Base-by-base conservation (phyloP, 108 stramenopile species). In the Nitzschia sp. region DNA sequence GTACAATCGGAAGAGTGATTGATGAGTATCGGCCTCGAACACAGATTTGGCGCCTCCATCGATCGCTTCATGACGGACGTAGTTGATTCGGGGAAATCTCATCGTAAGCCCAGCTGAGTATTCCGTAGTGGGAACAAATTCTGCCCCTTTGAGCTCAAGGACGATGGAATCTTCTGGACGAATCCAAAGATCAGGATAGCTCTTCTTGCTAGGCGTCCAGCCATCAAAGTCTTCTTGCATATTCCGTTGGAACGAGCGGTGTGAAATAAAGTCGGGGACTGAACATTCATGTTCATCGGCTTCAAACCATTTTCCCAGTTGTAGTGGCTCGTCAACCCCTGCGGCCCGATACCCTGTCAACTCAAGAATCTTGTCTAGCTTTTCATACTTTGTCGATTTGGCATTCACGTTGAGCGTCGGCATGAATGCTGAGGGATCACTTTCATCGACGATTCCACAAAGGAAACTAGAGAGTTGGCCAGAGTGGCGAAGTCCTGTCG, bases 151-250 rank as follows among this genome's bases (percentile, higher is more conserved):
- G 19, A 90, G 9, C 5, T 85, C 85, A 9, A 95, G 44, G 52
- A 92, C 84, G 72, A 89, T 71, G 8, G 87, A 89, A 59, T 95
- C 89, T 35, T 82, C 79, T 6, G 94, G 94, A 32, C 77, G 75
- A 45, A 86, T 86, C 85, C 85, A 90, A 5, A 86, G 44, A 53
- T 86, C 80, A 3, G 89, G 89, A 68, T 77, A 82, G 29, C 45
- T 73, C 33, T 77, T 71, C 27, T 61, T 58, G 33, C 62, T 71
- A 29, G 73, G 71, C 38, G 78, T 69, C 91, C 94, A 92, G 9
- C 91, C 90, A 31, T 79, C 63, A 34, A 66, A 52, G 36, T 84
- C 82, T 13, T 79, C 85, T 17, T 67, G 47, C 38, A 31, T 25
- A 26, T 46, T 50, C 16, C 77, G 69, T 73, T 94, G 90, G 47